Percentiles rank a stretch among this genome's conserved stretches.
Conservation (phyloP, 192 early-diverging fungal species). For the Backusella tarrabulga region DNA sequence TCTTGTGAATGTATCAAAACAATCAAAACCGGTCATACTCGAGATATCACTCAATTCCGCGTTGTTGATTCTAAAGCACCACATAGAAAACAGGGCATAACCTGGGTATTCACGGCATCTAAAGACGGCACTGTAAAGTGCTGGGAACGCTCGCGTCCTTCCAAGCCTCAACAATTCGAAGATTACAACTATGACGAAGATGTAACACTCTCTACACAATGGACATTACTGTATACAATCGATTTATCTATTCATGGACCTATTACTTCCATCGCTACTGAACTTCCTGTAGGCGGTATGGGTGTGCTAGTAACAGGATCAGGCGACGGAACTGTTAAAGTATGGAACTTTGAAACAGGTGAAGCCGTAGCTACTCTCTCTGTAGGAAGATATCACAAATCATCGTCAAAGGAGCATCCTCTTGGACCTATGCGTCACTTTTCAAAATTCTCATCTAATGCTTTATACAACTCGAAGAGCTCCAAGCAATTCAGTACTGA, state of each 20-base stretch:
- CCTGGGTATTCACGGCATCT: slow-evolving; percentile 27
- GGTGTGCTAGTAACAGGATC: slow-evolving; percentile 30
- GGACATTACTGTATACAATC: slow-evolving; percentile 25
- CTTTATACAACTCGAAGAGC: neutral
- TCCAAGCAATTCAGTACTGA: neutral
- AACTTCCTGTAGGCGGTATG: slow-evolving; percentile 30
- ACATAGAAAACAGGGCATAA: slow-evolving; percentile 21
- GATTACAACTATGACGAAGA: neutral
- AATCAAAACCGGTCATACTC: slow-evolving; percentile 8
- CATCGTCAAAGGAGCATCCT: neutral
- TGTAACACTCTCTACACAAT: neutral
- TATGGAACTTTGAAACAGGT: slow-evolving; percentile 35
- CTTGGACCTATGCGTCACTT: neutral
- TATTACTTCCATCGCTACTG: slow-evolving; percentile 19
- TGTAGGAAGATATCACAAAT: neutral
- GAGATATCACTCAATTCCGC: slow-evolving; percentile 13
- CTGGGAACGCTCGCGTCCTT: slow-evolving; percentile 18
- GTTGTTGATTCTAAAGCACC: slow-evolving; percentile 18
- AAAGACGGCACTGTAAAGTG: slow-evolving; percentile 34
- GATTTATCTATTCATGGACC: neutral
- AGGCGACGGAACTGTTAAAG: slow-evolving; percentile 26
- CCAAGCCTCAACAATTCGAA: neutral
- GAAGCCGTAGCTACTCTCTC: slow-evolving; percentile 13
- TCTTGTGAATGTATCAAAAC: slow-evolving; percentile 32
- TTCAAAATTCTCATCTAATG: neutral